Percentiles rank a stretch among this genome's conserved stretches.
Conservation (phyloP, 2,329 filamentous ascomycete genomes). For the Magnaporthiopsis rhizophila region DNA sequence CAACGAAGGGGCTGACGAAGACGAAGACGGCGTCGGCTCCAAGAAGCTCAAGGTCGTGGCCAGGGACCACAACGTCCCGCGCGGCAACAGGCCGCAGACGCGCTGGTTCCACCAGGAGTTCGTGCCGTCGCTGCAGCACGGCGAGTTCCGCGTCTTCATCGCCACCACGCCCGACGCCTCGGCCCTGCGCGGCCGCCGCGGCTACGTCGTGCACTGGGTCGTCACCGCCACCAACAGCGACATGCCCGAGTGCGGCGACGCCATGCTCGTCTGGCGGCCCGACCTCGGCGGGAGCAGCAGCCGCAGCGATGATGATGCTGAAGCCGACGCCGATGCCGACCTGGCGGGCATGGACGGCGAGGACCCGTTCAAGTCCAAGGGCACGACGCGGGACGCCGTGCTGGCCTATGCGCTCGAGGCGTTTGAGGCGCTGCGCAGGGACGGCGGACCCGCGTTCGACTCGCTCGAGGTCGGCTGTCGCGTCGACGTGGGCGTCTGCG, state of each 20-base stretch:
- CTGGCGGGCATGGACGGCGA: neutral
- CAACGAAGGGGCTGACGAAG: neutral
- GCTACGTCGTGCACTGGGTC: slow-evolving; percentile 2
- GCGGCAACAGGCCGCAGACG: neutral
- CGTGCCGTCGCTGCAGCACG: neutral
- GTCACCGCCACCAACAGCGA: neutral
- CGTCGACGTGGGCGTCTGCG: neutral
- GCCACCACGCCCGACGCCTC: neutral
- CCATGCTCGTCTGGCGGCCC: neutral
- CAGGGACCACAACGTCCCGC: neutral
- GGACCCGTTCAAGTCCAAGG: neutral
- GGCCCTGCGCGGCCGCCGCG: neutral
- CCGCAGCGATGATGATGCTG: neutral
- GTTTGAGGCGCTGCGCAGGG: neutral
- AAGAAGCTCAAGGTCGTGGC: neutral
- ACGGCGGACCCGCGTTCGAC: neutral
- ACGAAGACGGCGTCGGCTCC: neutral
- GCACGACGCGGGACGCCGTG: neutral
- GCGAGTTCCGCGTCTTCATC: slow-evolving; percentile 5
- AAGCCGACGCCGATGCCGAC: neutral
- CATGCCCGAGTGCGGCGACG: neutral
- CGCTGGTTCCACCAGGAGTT: slow-evolving; percentile 5
- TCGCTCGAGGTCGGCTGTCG: slow-evolving; percentile 5
- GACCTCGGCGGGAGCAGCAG: neutral
- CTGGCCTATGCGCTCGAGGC: neutral